Evolutionary conservation across 352 stramenopile species (phyloP), one percentile per base, ranked within the genome.

Genomic region (Pythium aquatile): DNA sequence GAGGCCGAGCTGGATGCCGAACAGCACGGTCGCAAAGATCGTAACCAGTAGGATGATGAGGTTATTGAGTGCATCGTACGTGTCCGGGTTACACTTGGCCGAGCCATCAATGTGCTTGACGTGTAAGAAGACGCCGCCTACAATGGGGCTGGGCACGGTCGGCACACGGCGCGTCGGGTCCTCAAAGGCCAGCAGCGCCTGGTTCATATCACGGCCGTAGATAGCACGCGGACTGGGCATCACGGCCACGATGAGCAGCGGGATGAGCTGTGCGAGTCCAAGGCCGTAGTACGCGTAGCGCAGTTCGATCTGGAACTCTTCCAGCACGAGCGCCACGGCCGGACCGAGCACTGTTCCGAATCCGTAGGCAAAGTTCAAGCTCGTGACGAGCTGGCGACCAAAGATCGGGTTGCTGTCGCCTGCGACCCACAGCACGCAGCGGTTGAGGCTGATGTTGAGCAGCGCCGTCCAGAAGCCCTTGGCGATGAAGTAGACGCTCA

Each of bases 41-140:
- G 83, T 94, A 30, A 90, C 85, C 17, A 92, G 77, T 54, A 94
- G 56, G 61, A 94, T 89, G 66, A 94, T 91, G 37, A 94, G 78
- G 63, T 94, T 94, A 66, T 84, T 91, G 66, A 85, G 77, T 26
- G 83, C 75, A 70, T 94, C 83, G 75, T 92, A 94, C 39, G 78
- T 89, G 66, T 94, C 85, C 10, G 85, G 82, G 55, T 92, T 91
- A 61, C 77, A 86, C 58, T 91, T 91, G 37, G 85, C 83, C 3
- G 79, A 85, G 37, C 75, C 76, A 7, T 73, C 80, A 48, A 89
- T 82, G 66, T 94, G 81, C 59, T 89, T 85, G 16, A 86, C 81
- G 56, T 91, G 85, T 56, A 94, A 72, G 28, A 94, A 92, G 24
- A 94, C 85, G n/a, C 83, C 83, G 14, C 85, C 85, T 3, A 90